Conservation (phyloP, 2,329 filamentous ascomycete species). For the Trichophyton benhamiae region DNA sequence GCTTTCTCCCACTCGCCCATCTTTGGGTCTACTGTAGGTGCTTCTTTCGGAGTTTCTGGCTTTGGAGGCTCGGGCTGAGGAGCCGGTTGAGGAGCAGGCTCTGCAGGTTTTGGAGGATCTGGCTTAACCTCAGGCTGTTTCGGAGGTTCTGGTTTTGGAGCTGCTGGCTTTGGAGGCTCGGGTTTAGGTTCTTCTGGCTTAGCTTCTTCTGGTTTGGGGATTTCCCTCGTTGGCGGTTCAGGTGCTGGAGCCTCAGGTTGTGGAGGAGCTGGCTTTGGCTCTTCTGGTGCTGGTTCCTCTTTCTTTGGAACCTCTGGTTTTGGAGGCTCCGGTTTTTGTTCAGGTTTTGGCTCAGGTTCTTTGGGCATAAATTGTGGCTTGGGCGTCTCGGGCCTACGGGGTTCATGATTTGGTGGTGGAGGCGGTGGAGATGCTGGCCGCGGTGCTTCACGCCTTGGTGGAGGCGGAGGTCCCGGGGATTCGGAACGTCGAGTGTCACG, state of each 20-base stretch:
- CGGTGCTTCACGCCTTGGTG: neutral
- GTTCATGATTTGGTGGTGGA: constrained; percentile 3
- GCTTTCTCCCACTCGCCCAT: constrained; percentile 17
- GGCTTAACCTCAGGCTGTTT: neutral
- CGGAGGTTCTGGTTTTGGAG: neutral
- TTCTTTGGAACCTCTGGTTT: neutral
- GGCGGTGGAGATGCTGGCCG: neutral
- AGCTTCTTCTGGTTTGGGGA: neutral
- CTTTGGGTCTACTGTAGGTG: constrained; percentile 3
- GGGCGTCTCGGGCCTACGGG: constrained; percentile 2
- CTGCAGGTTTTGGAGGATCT: constrained; percentile 5
- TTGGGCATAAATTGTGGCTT: constrained; percentile 3
- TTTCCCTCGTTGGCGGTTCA: constrained; percentile 1
- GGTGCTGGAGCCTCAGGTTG: neutral
- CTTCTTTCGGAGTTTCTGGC: neutral
- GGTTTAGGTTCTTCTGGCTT: constrained; percentile 4
- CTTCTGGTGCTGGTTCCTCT: neutral
- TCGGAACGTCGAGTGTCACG: constrained; percentile 4
- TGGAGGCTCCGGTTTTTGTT: neutral
- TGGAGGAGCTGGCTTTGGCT: neutral
- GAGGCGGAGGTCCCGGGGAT: constrained; percentile 5
- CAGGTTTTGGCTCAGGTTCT: constrained; percentile 6
- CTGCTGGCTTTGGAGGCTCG: neutral
- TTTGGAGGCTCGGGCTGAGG: neutral
- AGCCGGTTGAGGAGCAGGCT: neutral